These are phyloP conservation scores for Solanum sparsipilum DNA, from an alignment of 257 asterid species.

Conservation along the genomic window DNA sequence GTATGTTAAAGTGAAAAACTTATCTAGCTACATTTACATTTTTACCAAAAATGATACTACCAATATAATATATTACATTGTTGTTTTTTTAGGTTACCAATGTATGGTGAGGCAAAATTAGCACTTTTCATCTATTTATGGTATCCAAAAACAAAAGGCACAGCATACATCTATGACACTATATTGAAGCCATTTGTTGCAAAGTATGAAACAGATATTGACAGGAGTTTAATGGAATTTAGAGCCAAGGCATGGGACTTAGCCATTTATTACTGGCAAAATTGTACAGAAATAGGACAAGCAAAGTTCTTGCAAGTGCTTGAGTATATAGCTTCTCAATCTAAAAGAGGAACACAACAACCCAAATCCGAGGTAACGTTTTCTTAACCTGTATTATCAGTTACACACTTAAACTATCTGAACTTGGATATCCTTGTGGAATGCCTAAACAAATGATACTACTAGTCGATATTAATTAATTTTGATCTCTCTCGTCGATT, in stretches of 20 bases:
- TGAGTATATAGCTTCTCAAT: conserved; percentile 37
- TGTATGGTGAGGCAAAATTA: conserved; percentile 79
- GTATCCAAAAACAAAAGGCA: conserved; percentile 85
- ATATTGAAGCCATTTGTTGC: conserved; percentile 57
- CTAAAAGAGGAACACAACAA: conserved; percentile 24
- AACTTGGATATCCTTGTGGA: neutral
- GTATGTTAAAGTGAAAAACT: conserved; percentile 17
- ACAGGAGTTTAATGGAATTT: conserved; percentile 44
- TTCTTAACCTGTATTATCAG: neutral
- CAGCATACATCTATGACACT: conserved; percentile 42
- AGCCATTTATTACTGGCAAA: conserved; percentile 61
- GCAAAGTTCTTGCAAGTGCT: conserved; percentile 50
- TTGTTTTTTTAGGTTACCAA: conserved; percentile 51
- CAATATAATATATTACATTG: neutral
- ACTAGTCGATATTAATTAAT: neutral
- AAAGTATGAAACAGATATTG: conserved; percentile 58
- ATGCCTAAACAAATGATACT: neutral
- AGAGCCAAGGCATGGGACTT: conserved; percentile 67
- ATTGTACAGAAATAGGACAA: conserved; percentile 70
- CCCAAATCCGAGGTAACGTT: conserved; percentile 23
- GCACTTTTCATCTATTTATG: conserved; percentile 84
- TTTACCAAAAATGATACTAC: neutral
- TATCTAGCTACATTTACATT: neutral
- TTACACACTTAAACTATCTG: neutral
- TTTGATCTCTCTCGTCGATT: neutral